Conservation (phyloP, 73 alveolate species). For the Paramecium sexaurelia region DNA sequence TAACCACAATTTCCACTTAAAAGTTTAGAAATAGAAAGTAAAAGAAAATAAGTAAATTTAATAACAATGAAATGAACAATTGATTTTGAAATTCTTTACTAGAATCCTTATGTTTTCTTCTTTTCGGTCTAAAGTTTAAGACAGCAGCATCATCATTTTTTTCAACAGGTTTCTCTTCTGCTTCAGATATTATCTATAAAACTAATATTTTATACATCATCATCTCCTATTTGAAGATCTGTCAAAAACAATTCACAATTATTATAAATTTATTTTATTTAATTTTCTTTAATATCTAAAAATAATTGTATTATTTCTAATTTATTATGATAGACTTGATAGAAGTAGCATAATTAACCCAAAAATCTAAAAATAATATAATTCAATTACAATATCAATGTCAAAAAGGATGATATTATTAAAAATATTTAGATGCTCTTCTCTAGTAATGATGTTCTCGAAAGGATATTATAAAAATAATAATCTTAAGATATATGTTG, state of each 20-base stretch:
- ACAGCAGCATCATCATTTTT: slow-evolving; percentile 51
- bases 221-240: slow-evolving; percentile 64
- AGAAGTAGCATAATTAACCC: background rate
- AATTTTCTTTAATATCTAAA: slow-evolving; percentile 54
- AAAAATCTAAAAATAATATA: background rate
- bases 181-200: slow-evolving; percentile 12
- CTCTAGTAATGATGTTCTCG: background rate
- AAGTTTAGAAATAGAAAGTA: background rate
- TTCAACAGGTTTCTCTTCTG: slow-evolving; percentile 42
- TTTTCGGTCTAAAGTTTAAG: background rate
- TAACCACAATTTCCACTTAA: background rate
- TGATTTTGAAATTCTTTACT: background rate
- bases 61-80: background rate
- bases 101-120: slow-evolving; percentile 61
- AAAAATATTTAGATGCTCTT: background rate
- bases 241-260: slow-evolving; percentile 61
- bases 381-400: background rate
- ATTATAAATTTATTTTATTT: slow-evolving; percentile 24
- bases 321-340: background rate
- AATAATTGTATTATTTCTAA: slow-evolving; percentile 40
- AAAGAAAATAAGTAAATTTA: background rate
- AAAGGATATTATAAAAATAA: background rate
- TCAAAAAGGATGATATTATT: background rate
- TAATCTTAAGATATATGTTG: background rate
- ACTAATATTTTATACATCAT: slow-evolving; percentile 8